Conservation (phyloP, 352 stramenopile genomes). For the Phytophthora syringae region DNA sequence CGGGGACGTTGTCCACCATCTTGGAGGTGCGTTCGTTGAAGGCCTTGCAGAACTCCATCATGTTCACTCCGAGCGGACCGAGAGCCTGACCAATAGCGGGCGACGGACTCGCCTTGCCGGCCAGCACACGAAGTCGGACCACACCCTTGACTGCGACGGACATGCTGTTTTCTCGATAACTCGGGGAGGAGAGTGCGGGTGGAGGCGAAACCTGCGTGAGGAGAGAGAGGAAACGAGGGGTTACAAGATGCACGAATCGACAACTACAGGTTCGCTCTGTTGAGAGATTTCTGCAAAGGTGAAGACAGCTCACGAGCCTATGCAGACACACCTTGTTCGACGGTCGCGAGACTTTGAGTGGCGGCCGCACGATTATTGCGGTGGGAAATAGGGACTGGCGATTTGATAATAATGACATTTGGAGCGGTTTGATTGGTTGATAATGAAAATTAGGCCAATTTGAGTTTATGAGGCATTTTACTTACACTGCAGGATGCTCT, state of each 20-base stretch:
- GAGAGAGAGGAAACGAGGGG: slow-evolving; percentile 8
- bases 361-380: slow-evolving; percentile 33
- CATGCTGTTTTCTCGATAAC: slow-evolving; percentile 30
- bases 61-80: slow-evolving; percentile 98
- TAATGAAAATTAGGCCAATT: background rate
- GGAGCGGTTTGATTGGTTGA: slow-evolving; percentile 11
- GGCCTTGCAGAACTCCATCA: slow-evolving; percentile 99
- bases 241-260: slow-evolving; percentile 14
- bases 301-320: slow-evolving; percentile 3
- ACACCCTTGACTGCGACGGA: slow-evolving; percentile 74
- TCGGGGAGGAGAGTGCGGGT: slow-evolving; percentile 5
- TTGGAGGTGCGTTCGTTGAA: slow-evolving; percentile 97
- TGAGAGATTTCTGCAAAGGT: background rate
- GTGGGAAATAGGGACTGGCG: too few species aligned
- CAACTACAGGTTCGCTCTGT: background rate
- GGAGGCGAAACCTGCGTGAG: slow-evolving; percentile 10
- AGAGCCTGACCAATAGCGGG: slow-evolving; percentile 92
- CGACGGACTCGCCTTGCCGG: slow-evolving; percentile 87
- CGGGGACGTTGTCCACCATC: slow-evolving; percentile 92
- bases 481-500: slow-evolving; percentile 34
- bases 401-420: too few species aligned
- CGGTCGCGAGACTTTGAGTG: slow-evolving; percentile 33
- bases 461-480: background rate
- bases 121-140: slow-evolving; percentile 85
- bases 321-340: slow-evolving; percentile 14